Conservation (phyloP, 176 grass and related monocot genomes). For the Oryza brachyantha region DNA sequence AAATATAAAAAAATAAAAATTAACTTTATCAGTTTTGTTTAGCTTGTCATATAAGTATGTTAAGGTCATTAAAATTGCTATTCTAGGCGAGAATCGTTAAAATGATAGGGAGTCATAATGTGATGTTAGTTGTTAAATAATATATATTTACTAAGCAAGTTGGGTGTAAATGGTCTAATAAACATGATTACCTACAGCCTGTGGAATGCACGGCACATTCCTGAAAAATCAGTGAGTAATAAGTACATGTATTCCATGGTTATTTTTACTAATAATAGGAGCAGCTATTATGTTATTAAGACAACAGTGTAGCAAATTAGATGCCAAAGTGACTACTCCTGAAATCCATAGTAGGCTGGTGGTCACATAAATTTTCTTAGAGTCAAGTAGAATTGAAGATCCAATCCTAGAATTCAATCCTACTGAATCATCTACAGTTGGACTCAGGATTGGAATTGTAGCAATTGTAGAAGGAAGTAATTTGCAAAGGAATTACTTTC, state of each 20-base stretch:
- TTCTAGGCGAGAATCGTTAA: too few relatives aligned
- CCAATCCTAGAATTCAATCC: background rate
- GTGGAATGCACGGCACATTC: background rate
- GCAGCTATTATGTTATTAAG: background rate
- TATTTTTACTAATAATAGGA: too few relatives aligned
- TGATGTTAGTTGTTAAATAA: too few relatives aligned
- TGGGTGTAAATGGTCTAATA: background rate
- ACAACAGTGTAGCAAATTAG: background rate
- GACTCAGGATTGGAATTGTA: background rate
- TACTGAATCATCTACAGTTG: background rate
- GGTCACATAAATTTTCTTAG: too few relatives aligned
- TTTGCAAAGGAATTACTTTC: slow-evolving; percentile 7
- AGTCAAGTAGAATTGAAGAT: background rate
- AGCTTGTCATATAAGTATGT: too few relatives aligned
- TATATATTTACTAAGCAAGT: too few relatives aligned
- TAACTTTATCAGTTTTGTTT: too few relatives aligned
- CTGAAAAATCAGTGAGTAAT: background rate
- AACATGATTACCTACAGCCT: background rate
- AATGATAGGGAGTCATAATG: too few relatives aligned
- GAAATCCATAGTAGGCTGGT: background rate
- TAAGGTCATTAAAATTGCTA: too few relatives aligned
- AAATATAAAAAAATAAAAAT: too few relatives aligned
- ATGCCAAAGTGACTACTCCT: background rate
- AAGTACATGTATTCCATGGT: background rate
- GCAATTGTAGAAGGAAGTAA: background rate